A percentile compares a stretch with the other conserved stretches of the same genome.
These are phyloP conservation scores for Rhodofomes roseus DNA, from an alignment of 1,284 basidiomycete genomes.

Conservation along the genomic window DNA sequence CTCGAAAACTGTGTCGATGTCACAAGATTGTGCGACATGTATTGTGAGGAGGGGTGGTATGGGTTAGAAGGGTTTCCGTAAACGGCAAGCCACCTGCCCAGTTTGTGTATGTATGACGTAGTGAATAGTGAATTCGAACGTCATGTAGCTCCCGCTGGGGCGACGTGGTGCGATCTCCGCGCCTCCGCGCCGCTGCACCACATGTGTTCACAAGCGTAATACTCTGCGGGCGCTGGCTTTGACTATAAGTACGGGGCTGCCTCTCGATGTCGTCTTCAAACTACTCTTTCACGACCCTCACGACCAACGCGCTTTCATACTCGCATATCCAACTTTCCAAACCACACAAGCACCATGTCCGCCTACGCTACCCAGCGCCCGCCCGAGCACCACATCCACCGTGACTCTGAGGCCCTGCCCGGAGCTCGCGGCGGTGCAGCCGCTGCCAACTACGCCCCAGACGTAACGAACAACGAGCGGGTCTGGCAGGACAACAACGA, in stretches of 20 bases:
- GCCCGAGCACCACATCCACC: constrained; percentile 29
- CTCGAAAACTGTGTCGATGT: too few species aligned
- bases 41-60: too few species aligned
- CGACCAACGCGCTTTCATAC: neutral
- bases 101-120: neutral
- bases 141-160: neutral
- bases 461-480: constrained; percentile 20
- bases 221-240: neutral
- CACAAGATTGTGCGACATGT: too few species aligned
- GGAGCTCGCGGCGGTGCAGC: constrained; percentile 15
- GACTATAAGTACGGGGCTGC: neutral
- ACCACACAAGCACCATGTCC: neutral
- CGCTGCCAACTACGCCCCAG: constrained; percentile 18
- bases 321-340: neutral
- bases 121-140: too few species aligned
- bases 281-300: too few species aligned
- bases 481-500: constrained; percentile 21
- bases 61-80: neutral
- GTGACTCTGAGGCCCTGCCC: constrained; percentile 24
- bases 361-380: constrained; percentile 18
- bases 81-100: neutral
- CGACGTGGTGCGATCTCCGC: neutral
- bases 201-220: neutral
- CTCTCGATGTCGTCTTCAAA: neutral
- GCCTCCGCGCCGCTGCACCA: neutral